Base-by-base conservation (phyloP, 768 basidiomycete genomes). In the Mycena kentingensis region DNA sequence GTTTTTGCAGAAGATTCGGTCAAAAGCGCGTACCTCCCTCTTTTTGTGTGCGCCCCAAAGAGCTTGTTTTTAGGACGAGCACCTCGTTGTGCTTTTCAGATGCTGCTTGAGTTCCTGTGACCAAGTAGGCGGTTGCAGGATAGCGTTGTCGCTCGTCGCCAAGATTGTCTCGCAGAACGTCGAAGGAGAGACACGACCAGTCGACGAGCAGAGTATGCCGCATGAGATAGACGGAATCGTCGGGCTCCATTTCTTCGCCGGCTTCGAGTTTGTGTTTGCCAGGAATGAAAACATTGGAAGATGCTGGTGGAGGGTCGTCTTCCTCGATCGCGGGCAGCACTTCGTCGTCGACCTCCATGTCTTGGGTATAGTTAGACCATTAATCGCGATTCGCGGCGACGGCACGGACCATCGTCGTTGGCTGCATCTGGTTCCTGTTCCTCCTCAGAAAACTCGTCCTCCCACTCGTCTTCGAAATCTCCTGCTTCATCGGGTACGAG, bases 161-260 rank as follows among this genome's bases (percentile, higher is more conserved):
- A 12, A 93, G 80, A 63, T 79, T 84, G 68, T 98, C 97, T 41
- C 92, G 81, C 13, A 99, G 77, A 39, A 98, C 72, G 64, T 98
- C 97, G 70, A 98, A 98, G 13, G 94, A 97, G 4, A 99, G 77
- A 71, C 93, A 97, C 1, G 97, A 92, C 97, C 97, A 99, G 54
- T 85, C 84, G 24, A 96, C 89, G 45, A 87, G 82, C 81, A 98
- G 87, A 3, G 85, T 80, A 71, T 99, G 97, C n/a, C 96, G 89
- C 83, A 98, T 94, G 52, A 93, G 79, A 75, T 99, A 99, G 32
- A 93, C 93, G 0, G 92, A 88, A 60, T 98, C 87, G 65, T 99
- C 97, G 13, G 97, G 81, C 63, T 96, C 93, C 25, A 99, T 77
- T 48, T 93, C 77, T 70, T 99, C 96, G 62, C 90, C 95, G 60